Percentiles rank a stretch among this genome's conserved stretches.
Evolutionary conservation across 768 basidiomycete species (phyloP).

Genomic region (Termitomyces sp.): DNA sequence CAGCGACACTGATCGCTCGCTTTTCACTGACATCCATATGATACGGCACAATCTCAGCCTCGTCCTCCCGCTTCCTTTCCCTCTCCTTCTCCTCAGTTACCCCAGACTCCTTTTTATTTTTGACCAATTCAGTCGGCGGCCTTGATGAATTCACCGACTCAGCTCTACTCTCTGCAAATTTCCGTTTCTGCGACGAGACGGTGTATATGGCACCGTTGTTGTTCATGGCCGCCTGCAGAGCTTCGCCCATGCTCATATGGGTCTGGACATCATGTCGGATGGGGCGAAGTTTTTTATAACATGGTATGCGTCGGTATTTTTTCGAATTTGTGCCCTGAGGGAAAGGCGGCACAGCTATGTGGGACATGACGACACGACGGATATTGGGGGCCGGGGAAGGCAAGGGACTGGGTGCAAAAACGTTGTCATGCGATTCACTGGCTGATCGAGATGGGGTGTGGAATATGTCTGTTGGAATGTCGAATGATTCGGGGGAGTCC

Average conservation of each 20-base stretch:
- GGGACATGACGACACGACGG: slow-evolving; percentile 13
- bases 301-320: slow-evolving; percentile 13
- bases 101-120: not conserved
- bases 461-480: not conserved
- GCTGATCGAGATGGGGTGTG: slow-evolving; percentile 2
- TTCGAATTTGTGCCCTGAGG: slow-evolving; percentile 5
- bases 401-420: not conserved
- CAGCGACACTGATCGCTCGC: not conserved
- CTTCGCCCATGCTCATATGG: slow-evolving; percentile 11
- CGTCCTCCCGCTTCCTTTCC: not conserved
- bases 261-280: not conserved
- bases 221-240: slow-evolving; percentile 10
- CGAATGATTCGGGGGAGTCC: slow-evolving; percentile 7
- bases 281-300: not conserved
- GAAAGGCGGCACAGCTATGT: slow-evolving; percentile 22
- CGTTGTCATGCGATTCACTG: slow-evolving; percentile 7
- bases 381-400: not conserved
- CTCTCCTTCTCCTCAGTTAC: not conserved
- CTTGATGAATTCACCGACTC: not conserved
- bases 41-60: not conserved
- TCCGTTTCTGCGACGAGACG: not conserved
- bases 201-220: slow-evolving; percentile 10
- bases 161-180: not conserved
- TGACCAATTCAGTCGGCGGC: not conserved
- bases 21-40: not conserved